A percentile compares a stretch with the other conserved stretches of the same genome.
These are phyloP conservation scores for Chaetomiaceae sp. DNA, from an alignment of 2,329 filamentous ascomycete genomes.

Conservation along the genomic window DNA sequence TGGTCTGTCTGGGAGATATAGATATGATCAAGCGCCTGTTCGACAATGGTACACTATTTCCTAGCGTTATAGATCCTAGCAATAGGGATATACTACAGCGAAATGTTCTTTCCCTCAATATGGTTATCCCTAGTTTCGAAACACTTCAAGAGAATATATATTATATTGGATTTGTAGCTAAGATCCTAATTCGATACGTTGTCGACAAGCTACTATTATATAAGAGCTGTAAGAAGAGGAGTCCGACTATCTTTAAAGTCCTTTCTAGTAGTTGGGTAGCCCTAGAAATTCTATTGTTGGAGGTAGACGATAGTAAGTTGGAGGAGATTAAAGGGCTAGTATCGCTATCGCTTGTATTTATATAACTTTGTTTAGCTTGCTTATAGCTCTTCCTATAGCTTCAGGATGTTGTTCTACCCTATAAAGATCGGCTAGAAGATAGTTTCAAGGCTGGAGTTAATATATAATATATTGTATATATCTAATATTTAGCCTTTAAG, in stretches of 20 bases:
- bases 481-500: conserved; percentile 4
- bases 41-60: conserved; percentile 12
- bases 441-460: conserved; percentile 8
- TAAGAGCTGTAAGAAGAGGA: conserved; percentile 13
- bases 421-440: conserved; percentile 8
- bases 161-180: conserved; percentile 13
- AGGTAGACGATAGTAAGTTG: conserved; percentile 1
- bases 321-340: conserved; percentile 1
- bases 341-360: conserved; percentile 9
- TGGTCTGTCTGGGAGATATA: conserved; percentile 1
- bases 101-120: conserved; percentile 11
- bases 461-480: conserved; percentile 2
- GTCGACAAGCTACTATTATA: conserved; percentile 8
- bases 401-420: conserved; percentile 1
- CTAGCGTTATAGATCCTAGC: conserved; percentile 1
- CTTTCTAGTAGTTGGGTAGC: conserved; percentile 9
- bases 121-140: conserved; percentile 18
- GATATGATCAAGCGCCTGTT: conserved; percentile 10
- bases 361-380: conserved; percentile 11
- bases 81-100: conserved; percentile 7
- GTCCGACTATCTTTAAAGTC: conserved; percentile 9
- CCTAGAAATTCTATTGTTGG: conserved; percentile 5
- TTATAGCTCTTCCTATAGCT: conserved; percentile 13
- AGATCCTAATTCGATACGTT: conserved; percentile 12
- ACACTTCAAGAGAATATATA: conserved; percentile 20